Evolutionary conservation across 176 grass and related monocot species (phyloP), one percentile per base, ranked within the genome.

Genomic region (Rhipidocladum racemiflorum): DNA sequence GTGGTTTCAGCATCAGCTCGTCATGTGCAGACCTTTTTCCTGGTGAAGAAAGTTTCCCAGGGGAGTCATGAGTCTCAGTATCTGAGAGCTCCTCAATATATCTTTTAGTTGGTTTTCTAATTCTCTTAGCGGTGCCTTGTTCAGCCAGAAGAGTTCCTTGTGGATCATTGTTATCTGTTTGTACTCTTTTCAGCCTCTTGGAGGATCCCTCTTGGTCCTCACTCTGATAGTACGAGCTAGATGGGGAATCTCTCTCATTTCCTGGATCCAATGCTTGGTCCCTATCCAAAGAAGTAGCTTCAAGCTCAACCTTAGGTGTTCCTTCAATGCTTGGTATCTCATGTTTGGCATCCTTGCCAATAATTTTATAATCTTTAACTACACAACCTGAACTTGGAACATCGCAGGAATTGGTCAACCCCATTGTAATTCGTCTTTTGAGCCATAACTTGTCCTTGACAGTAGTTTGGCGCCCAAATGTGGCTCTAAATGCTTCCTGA

Each of bases 391-490:
- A 91, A 86, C 82, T 90, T 77, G 91, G 93, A 85, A 99, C 89
- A 85, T 96, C 61, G 32, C 68, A 96, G 38, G 93, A 99, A 88
- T 96, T 99, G 59, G 65, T 88, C 75, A 99, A 77, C 12, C 97
- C 97, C 97, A 99, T 99, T 78, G 91, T 59, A 77, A 99, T 99
- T 64, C 91, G 87, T 51, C 97, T 84, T 77, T 94, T 99, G 67
- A 99, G 97, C 97, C 97, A 99, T 89, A 95, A 79, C 85, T 99
- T 99, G 77, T 99, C 97, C 83, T 99, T 99, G 57, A 99, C 97
- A 87, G 84, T 91, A 85, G 97, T 99, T 32, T 88, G 87, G 8
- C 91, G 93, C 49, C 93, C 97, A 93, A 99, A 99, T 18, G 93
- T 94, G 53, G 97, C 85, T 82, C 84, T 85, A 77, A 99, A 99